phyloP scores from a whole-genome alignment of 768 basidiomycete genomes.

The Boletus reticulatus region DNA sequence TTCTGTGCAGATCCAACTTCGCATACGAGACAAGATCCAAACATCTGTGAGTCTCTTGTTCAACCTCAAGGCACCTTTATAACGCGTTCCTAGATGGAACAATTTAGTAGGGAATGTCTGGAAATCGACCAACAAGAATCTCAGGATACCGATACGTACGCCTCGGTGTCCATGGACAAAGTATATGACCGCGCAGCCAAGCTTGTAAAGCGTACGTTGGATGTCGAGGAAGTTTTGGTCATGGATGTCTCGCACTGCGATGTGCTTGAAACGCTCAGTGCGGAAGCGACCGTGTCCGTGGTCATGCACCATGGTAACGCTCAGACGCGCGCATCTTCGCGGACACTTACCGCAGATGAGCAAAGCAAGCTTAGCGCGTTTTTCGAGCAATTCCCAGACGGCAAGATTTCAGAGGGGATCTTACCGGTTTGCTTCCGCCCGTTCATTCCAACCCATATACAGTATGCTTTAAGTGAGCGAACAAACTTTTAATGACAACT shows the following conservation, averaged over 20 bases:
- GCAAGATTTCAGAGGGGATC: constrained; percentile 83
- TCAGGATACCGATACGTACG: constrained; percentile 21
- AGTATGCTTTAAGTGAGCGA: constrained; percentile 81
- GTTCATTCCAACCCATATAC: constrained; percentile 76
- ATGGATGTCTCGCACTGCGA: constrained; percentile 93
- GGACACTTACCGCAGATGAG: constrained; percentile 64
- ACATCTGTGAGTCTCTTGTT: constrained; percentile 57
- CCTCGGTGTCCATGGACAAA: constrained; percentile 66
- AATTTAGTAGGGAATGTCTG: constrained; percentile 91
- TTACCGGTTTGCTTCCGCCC: constrained; percentile 80
- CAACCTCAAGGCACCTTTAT: neutral
- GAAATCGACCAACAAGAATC: constrained; percentile 68
- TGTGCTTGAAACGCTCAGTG: constrained; percentile 65
- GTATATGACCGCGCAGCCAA: constrained; percentile 90
- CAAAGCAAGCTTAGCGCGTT: constrained; percentile 74
- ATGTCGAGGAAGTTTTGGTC: constrained; percentile 89
- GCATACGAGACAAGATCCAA: constrained; percentile 89
- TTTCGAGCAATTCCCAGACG: constrained; percentile 78
- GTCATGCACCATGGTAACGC: constrained; percentile 69
- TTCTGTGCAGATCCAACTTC: constrained; percentile 68
- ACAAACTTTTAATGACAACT: neutral
- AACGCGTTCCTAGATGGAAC: constrained; percentile 68
- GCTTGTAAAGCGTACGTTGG: constrained; percentile 85
- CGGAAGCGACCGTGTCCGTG: constrained; percentile 63
- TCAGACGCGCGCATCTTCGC: constrained; percentile 47